These are phyloP conservation scores for Ambrosia trifida DNA, from an alignment of 129 eudicot species.

Conservation along the genomic window DNA sequence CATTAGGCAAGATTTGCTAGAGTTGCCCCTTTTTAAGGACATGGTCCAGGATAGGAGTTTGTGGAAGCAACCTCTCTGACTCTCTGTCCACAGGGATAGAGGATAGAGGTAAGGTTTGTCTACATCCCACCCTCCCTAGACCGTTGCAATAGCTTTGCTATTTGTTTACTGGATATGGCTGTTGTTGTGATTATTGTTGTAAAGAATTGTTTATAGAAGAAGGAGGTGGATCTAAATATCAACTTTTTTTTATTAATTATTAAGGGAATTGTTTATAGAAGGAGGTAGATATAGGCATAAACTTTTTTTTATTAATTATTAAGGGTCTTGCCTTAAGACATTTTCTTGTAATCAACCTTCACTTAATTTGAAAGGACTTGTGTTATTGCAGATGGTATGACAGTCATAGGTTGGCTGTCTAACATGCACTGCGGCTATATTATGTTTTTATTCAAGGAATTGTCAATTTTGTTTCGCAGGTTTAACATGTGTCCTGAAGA, in stretches of 20 bases:
- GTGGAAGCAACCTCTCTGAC: too few relatives aligned
- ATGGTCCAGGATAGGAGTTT: too few relatives aligned
- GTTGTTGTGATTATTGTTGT: not conserved
- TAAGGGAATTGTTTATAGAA: too few relatives aligned
- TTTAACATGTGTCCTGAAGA: slow-evolving; percentile 14
- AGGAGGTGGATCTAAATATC: not conserved
- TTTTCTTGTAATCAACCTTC: not conserved
- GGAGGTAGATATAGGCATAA: too few relatives aligned
- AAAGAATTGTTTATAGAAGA: not conserved
- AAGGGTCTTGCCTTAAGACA: not conserved
- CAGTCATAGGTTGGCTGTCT: slow-evolving; percentile 21
- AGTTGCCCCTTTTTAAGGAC: too few relatives aligned
- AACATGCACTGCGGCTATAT: slow-evolving; percentile 5
- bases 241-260: not conserved
- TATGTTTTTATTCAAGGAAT: slow-evolving; percentile 23
- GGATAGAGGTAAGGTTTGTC: too few relatives aligned
- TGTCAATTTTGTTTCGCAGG: slow-evolving; percentile 9
- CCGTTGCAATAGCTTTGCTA: too few relatives aligned
- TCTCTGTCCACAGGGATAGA: too few relatives aligned
- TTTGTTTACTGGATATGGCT: too few relatives aligned
- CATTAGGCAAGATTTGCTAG: too few relatives aligned
- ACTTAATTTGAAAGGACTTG: not conserved
- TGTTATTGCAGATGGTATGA: slow-evolving; percentile 26
- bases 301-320: not conserved
- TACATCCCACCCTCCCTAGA: too few relatives aligned